Base-by-base conservation (phyloP, 2,329 filamentous ascomycete species). In the Phyllachora maydis region DNA sequence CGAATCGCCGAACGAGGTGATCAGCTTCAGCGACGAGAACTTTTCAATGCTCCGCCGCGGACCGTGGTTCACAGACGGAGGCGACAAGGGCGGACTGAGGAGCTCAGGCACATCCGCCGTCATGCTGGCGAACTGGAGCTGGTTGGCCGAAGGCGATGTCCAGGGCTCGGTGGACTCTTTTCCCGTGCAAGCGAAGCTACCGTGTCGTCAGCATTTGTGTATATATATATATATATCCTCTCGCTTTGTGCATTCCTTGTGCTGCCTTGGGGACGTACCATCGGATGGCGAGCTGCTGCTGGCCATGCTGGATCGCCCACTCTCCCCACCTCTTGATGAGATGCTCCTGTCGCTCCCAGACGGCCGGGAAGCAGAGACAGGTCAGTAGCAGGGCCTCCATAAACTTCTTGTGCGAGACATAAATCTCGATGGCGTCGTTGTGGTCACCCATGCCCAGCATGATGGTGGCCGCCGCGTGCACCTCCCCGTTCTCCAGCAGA, bases 321-420 rank as follows among this genome's bases (percentile, higher is more conserved):
- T 93, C 85, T 28, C 88, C 88, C 88, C 88, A 98, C 54, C 88
- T 85, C 35, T 79, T 70, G 31, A 93, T 69, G 22, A 98, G 66
- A 36, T 77, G 75, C 8, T 76, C 73, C 44, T 92, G 82, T 16
- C 85, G 67, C 38, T 88, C 76, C 88, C 88, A 98, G 29, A 93
- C 83, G 1, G 61, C 54, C 1, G 85, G 82, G 37, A 74, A 81
- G 14, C 75, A 64, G 8, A 93, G 56, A 37, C 81, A 90, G 1
- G 82, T 77, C 32, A 98, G 59, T 9, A 98, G 64, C 16, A 95
- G 59, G 3, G 88, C 85, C 49, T 98, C 88, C 73, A 98, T 77
- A 43, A 74, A 91, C 38, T 73, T 72, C 44, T 74, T 81, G 33
- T 88, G 81, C 8, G 83, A 92, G 16, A 92, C 68, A 38, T 98